Base-by-base conservation (phyloP, 495 filamentous ascomycete species). In the Penicillium mononematosum region DNA sequence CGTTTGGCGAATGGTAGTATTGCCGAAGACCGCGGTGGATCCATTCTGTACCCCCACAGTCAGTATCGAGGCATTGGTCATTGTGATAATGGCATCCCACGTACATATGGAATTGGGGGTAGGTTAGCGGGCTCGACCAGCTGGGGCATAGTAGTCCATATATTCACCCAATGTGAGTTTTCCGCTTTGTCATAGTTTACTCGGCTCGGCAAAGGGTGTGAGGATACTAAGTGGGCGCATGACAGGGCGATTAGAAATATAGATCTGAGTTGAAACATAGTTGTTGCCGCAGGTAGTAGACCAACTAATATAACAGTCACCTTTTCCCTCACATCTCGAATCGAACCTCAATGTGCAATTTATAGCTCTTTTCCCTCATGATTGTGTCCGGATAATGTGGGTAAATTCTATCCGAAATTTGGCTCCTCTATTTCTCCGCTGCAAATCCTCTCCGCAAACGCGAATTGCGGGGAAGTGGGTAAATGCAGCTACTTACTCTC, bases 91-190 rank as follows among this genome's bases (percentile, higher is more conserved):
- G 27, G 16, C 14, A 17, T 27, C 25, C 29, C 6, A 69, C 81
- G 34, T 75, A 87, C 84, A 62, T 82, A 88, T 34, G 83, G 83
- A 2, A 75, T 60, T 1, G 80, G 79, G 11, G 85, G 85, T 49
- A 88, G 75, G 62, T 88, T 88, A 53, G 67, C 76, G 27, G 75
- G 77, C 59, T 89, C 85, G 5, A 83, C 82, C 16, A 85, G 65
- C 69, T 88, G 85, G 3, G 85, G 84, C 85, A 87, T 88, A 8
- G 83, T 73, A 0, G 82, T 80, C 85, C 85, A 88, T 2, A 83
- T 83, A 55, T 78, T 76, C 8, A 87, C 82, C 86, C 86, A 89
- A 56, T 85, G 83, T 0, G n/a, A 48, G 9, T 47, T 9, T 20
- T 20, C 24, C 6, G 12, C 8, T 14, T 29, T 12, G 2, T 12